Percentiles rank a stretch among this genome's conserved stretches.
phyloP scores from a whole-genome alignment of 148 eudicot species.

The Silene conica region DNA sequence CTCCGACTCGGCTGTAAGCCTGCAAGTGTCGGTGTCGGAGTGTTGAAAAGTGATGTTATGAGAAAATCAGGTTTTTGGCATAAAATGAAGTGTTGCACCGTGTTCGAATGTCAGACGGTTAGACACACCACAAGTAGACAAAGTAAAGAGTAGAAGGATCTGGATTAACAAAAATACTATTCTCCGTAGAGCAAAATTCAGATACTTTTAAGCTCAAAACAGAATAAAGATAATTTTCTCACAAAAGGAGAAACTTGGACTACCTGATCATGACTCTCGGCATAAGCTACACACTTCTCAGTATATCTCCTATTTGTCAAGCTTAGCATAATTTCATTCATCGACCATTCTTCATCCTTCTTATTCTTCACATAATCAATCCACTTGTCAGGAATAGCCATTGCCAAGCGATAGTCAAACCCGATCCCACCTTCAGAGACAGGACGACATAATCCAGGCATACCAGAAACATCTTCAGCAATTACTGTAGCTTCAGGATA shows the following conservation, averaged over 20 bases:
- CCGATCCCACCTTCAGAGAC: constrained; percentile 87
- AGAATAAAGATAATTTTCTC: not conserved
- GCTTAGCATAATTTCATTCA: constrained; percentile 69
- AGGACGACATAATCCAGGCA: constrained; percentile 90
- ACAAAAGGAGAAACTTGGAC: constrained; percentile 25
- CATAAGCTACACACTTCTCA: constrained; percentile 93
- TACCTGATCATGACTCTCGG: constrained; percentile 98
- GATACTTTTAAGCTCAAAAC: not conserved
- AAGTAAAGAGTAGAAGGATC: not conserved
- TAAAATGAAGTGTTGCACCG: not conserved
- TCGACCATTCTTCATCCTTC: constrained; percentile 71
- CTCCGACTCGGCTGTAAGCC: not conserved
- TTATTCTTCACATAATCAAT: constrained; percentile 90
- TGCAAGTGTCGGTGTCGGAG: not conserved
- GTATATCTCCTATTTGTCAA: constrained; percentile 92
- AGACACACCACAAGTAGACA: not conserved
- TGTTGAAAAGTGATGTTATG: not conserved
- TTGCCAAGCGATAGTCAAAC: constrained; percentile 90
- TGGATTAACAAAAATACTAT: not conserved
- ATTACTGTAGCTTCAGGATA: constrained; percentile 80
- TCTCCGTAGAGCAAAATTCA: not conserved
- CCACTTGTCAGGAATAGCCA: constrained; percentile 98
- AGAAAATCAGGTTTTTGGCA: not conserved
- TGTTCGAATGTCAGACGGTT: not conserved
- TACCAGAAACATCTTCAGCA: constrained; percentile 99